Percentiles rank a stretch among this genome's conserved stretches.
Evolutionary conservation across 139 green algal genomes (phyloP).

Genomic region (Coelastrella sp.): DNA sequence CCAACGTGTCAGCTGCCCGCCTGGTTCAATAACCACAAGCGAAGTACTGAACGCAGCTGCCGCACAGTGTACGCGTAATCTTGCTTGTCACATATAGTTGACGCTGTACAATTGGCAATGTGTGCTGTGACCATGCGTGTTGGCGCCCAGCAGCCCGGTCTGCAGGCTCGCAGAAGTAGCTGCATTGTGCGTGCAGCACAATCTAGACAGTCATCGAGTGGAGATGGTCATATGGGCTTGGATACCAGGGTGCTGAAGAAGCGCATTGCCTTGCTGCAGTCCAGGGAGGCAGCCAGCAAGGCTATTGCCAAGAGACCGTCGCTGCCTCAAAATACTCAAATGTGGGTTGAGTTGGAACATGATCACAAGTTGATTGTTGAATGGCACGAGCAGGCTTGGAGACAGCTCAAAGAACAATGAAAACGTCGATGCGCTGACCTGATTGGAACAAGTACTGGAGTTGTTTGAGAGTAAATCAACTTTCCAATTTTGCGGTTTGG

Average conservation of each 20-base stretch:
- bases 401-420: neutral
- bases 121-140: neutral
- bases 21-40: no score
- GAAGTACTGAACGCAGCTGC: no score
- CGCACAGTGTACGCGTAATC: no score
- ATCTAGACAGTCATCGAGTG: neutral
- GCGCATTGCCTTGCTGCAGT: neutral
- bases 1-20: no score
- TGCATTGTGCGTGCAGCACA: neutral
- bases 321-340: neutral
- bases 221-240: neutral
- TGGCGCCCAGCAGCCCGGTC: neutral
- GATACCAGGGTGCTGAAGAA: neutral
- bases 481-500: no score
- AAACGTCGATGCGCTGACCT: no score
- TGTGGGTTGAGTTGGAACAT: neutral
- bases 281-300: neutral
- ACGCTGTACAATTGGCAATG: no score
- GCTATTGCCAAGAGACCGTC: neutral
- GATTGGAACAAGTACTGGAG: no score
- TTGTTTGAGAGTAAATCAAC: no score
- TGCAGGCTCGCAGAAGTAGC: neutral
- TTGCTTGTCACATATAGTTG: no score
- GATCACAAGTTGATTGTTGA: neutral
- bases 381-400: conserved; percentile 17